Evolutionary conservation across 2,329 filamentous ascomycete genomes (phyloP), one percentile per base, ranked within the genome.

Genomic region (Fusarium dlaminii): DNA sequence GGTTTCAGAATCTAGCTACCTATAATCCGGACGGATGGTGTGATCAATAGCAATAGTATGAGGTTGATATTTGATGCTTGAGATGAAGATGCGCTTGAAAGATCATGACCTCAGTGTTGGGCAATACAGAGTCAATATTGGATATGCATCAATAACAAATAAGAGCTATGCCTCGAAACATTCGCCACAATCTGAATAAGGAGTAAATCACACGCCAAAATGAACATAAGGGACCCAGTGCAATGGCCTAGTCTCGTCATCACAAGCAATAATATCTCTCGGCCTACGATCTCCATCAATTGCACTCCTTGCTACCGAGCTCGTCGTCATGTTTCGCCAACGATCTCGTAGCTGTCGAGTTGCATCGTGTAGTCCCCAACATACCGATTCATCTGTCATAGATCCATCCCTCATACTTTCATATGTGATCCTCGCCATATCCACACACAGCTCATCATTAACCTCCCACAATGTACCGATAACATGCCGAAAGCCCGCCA

Each of bases 1-100:
- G 72, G 5, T 69, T 74, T 40, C 32, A 51, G 3, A 74, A 54
- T 49, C n/a, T 74, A 12, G 71, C 55, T 4, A 66, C 46, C 0
- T 70, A 66, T 30, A 43, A 70, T 11, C 45, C 46, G 7, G 67
- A 70, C 0, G 46, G 66, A 0, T 58, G 66, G 58, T 29, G 24
- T 5, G 42, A 15, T 6, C 55, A 48, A 6, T 13, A 20, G 9
- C 27, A n/a, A 4, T 49, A 32, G 40, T 4, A 42, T n/a, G 13
- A 8, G 6, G 13, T n/a, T 15, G 1, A 42, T 34, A n/a, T n/a
- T n/a, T n/a, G n/a, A n/a, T n/a, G n/a, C n/a, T n/a, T n/a, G n/a
- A n/a, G n/a, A n/a, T n/a, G n/a, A n/a, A n/a, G n/a, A n/a, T n/a
- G n/a, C n/a, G n/a, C n/a, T n/a, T n/a, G n/a, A n/a, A n/a, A n/a